These are phyloP conservation scores for Scedosporium dehoogii DNA, from an alignment of 2,329 filamentous ascomycete species.

Conservation along the genomic window DNA sequence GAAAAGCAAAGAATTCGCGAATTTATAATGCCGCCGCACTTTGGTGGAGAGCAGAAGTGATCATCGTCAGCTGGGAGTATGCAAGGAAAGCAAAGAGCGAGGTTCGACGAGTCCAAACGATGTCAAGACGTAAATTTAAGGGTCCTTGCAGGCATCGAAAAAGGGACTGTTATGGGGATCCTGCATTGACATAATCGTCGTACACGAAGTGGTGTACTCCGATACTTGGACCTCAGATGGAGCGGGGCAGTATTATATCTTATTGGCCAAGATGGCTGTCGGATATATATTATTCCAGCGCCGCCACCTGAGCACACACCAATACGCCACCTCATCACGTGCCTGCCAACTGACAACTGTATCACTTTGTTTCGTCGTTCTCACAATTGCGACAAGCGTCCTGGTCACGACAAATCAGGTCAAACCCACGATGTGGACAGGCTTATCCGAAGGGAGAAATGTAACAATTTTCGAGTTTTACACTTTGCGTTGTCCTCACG, in stretches of 20 bases:
- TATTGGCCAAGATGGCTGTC: background rate
- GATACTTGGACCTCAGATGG: background rate
- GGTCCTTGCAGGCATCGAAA: background rate
- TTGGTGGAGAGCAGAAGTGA: background rate
- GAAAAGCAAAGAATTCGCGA: background rate
- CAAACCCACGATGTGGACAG: too few relatives aligned
- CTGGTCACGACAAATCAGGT: too few relatives aligned
- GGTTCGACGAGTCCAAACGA: background rate
- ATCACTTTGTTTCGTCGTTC: too few relatives aligned
- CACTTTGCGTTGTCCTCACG: too few relatives aligned
- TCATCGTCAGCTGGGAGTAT: background rate
- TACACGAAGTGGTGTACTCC: too few relatives aligned
- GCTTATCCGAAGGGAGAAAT: too few relatives aligned
- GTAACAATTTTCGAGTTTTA: too few relatives aligned
- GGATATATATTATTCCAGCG: background rate
- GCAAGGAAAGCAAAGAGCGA: background rate
- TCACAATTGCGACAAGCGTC: too few relatives aligned
- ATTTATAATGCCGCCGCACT: background rate
- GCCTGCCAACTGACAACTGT: too few relatives aligned
- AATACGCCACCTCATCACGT: too few relatives aligned
- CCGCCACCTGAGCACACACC: background rate
- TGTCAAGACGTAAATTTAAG: background rate
- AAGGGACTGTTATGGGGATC: background rate
- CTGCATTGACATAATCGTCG: background rate
- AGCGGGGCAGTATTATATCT: background rate